These are phyloP conservation scores for Aspergillus alliaceus DNA, from an alignment of 2,329 filamentous ascomycete species.

Conservation along the genomic window DNA sequence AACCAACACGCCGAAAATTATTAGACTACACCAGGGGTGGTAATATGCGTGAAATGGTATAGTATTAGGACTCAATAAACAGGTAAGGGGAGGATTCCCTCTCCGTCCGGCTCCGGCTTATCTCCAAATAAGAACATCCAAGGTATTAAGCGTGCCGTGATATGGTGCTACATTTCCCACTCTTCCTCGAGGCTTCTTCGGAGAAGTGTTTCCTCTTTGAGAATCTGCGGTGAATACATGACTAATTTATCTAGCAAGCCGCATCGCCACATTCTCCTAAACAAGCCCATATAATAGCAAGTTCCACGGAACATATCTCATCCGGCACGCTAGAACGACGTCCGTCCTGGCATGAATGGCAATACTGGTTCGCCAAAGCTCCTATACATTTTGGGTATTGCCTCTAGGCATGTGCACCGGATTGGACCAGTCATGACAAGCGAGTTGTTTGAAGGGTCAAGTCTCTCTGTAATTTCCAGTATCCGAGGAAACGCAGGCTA, in stretches of 20 bases:
- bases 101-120: no score
- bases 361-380: not conserved
- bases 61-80: no score
- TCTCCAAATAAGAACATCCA: no score
- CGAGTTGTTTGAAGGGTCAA: not conserved
- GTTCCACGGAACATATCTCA: not conserved
- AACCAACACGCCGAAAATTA: no score
- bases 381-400: not conserved
- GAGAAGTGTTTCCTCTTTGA: not conserved
- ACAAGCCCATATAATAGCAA: not conserved
- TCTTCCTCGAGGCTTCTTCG: not conserved
- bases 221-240: not conserved
- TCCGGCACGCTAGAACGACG: not conserved
- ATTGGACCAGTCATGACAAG: not conserved
- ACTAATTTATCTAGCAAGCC: not conserved
- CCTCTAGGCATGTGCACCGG: not conserved
- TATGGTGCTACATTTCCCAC: not conserved
- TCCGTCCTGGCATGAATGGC: not conserved
- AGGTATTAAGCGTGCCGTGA: not conserved
- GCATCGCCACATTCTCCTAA: rapidly evolving
- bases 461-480: not conserved
- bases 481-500: not conserved
- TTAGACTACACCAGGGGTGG: no score
- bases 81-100: no score
- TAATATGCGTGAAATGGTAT: no score